A percentile compares a stretch with the other conserved stretches of the same genome.
These are phyloP conservation scores for Penicillium paneum DNA, from an alignment of 2,329 filamentous ascomycete species.

Conservation along the genomic window DNA sequence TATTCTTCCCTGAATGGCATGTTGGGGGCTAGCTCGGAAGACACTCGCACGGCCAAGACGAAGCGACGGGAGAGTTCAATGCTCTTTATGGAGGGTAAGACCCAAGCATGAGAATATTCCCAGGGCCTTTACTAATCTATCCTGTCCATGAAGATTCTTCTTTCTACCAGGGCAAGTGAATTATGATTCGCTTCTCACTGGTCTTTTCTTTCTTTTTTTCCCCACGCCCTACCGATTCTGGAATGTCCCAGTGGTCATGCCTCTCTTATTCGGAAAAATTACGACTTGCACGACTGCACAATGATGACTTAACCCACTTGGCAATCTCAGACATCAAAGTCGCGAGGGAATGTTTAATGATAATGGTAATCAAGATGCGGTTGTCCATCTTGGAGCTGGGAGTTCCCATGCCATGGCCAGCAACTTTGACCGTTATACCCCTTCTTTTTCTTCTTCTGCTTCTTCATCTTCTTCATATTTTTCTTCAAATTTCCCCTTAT, in stretches of 20 bases:
- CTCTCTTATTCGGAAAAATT: constrained; percentile 20
- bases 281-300: constrained; percentile 30
- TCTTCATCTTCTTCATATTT: neutral
- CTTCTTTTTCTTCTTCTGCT: constrained; percentile 3
- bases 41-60: constrained; percentile 39
- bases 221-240: neutral
- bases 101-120: neutral
- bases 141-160: constrained; percentile 1
- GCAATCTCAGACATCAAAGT: constrained; percentile 15
- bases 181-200: neutral
- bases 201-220: neutral
- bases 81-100: constrained; percentile 41
- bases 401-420: constrained; percentile 9
- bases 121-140: neutral
- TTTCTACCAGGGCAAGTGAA: constrained; percentile 16
- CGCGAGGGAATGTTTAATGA: constrained; percentile 31
- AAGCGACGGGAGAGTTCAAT: constrained; percentile 50
- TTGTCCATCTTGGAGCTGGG: constrained; percentile 11
- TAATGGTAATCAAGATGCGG: constrained; percentile 34
- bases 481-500: constrained; percentile 6
- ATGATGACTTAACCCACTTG: constrained; percentile 29
- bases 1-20: constrained; percentile 40
- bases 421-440: constrained; percentile 17
- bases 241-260: constrained; percentile 11
- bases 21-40: constrained; percentile 38